A percentile compares a stretch with the other conserved stretches of the same genome.
Evolutionary conservation across 768 basidiomycete genomes (phyloP).

Genomic region (Agrocybe chaxingu): DNA sequence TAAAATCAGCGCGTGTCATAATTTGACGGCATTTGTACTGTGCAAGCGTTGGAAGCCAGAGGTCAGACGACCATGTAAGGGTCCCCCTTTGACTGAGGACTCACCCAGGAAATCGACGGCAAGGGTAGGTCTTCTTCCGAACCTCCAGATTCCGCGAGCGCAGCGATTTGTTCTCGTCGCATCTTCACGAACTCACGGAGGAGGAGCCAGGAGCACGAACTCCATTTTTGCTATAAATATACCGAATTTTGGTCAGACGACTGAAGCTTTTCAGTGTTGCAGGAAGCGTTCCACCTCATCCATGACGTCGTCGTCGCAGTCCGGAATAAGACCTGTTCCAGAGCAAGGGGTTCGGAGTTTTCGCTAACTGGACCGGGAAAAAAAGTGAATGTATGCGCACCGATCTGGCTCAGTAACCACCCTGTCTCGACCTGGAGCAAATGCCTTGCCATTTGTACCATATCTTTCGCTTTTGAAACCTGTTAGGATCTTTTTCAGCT

Average conservation of each 20-base stretch:
- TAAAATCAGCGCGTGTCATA: slow-evolving; percentile 82
- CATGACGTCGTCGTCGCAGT: slow-evolving; percentile 86
- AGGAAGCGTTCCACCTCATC: slow-evolving; percentile 62
- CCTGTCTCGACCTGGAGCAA: slow-evolving; percentile 71
- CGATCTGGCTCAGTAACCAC: slow-evolving; percentile 78
- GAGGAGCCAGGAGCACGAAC: slow-evolving; percentile 78
- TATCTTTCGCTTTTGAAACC: slow-evolving; percentile 59
- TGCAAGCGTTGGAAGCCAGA: slow-evolving; percentile 5
- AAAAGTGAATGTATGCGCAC: slow-evolving; percentile 23
- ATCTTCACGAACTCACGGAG: slow-evolving; percentile 70
- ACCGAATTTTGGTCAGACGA: neutral
- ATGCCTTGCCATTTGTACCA: slow-evolving; percentile 60
- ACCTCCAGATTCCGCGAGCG: slow-evolving; percentile 18
- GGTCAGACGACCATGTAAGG: neutral
- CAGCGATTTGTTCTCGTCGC: slow-evolving; percentile 42
- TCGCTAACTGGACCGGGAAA: neutral
- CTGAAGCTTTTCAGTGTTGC: neutral
- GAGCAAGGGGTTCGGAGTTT: neutral
- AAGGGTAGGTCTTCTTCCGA: slow-evolving; percentile 45
- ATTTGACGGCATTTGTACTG: slow-evolving; percentile 72
- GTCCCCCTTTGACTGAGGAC: slow-evolving; percentile 9
- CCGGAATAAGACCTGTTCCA: slow-evolving; percentile 59
- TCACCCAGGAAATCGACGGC: slow-evolving; percentile 63
- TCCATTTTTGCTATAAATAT: slow-evolving; percentile 67
- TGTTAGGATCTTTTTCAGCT: slow-evolving; percentile 9